A percentile compares a stretch with the other conserved stretches of the same genome.
These are phyloP conservation scores for Trichomonascus vanleenenianus DNA, from an alignment of 805 yeast species.

Conservation along the genomic window DNA sequence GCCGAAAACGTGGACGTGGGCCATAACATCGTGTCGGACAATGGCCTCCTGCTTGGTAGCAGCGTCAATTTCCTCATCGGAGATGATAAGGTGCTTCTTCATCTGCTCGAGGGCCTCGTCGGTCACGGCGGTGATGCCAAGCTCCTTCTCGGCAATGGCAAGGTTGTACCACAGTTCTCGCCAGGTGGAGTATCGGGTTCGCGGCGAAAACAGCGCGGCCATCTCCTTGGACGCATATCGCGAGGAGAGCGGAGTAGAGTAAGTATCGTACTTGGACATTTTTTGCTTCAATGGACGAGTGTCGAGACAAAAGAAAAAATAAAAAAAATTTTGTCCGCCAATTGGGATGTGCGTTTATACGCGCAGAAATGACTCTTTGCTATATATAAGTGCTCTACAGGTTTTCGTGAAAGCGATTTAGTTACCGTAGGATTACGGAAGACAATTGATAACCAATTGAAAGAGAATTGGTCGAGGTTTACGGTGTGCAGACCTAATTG, in stretches of 20 bases:
- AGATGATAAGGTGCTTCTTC: conserved; percentile 66
- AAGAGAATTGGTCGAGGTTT: no score
- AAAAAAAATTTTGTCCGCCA: background rate
- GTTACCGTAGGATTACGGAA: no score
- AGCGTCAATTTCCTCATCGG: conserved; percentile 85
- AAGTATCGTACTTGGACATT: conserved; percentile 56
- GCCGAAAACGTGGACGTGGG: conserved; percentile 96
- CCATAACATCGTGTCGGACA: conserved; percentile 99
- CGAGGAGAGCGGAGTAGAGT: conserved; percentile 88
- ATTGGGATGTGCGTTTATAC: background rate
- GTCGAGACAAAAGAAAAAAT: background rate
- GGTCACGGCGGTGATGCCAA: conserved; percentile 76
- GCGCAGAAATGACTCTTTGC: no score
- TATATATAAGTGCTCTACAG: no score
- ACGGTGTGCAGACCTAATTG: no score
- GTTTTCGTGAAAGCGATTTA: no score
- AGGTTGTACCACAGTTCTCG: conserved; percentile 93
- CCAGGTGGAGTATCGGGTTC: conserved; percentile 97
- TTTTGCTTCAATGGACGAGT: background rate
- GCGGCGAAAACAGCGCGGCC: conserved; percentile 84
- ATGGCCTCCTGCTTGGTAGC: conserved; percentile 93
- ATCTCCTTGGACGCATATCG: conserved; percentile 97
- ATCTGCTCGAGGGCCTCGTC: conserved; percentile 90
- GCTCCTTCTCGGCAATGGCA: conserved; percentile 91
- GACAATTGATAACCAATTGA: no score